phyloP scores from a whole-genome alignment of 345 rosid species.

The Isatis tinctoria region DNA sequence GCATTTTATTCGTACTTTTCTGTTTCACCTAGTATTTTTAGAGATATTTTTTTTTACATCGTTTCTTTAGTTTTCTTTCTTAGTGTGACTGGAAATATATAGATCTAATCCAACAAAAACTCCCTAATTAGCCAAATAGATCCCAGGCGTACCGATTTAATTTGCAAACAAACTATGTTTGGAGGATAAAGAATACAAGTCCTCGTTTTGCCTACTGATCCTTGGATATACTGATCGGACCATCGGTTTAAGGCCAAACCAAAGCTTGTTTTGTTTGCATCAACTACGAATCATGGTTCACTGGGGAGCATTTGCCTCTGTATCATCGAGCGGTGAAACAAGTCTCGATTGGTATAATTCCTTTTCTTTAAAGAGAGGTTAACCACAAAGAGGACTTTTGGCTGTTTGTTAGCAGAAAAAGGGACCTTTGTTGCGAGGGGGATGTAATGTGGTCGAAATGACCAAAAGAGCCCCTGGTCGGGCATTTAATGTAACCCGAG shows the following conservation, averaged over 20 bases:
- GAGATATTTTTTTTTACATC: background rate
- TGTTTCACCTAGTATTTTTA: background rate
- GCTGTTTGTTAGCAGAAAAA: too few relatives aligned
- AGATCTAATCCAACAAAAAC: background rate
- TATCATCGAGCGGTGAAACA: background rate
- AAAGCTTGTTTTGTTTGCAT: background rate
- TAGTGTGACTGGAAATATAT: background rate
- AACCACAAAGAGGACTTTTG: too few relatives aligned
- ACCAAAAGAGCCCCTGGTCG: too few relatives aligned
- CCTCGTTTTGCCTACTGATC: background rate
- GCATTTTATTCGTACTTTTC: background rate
- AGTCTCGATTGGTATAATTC: background rate
- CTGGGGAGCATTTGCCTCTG: background rate
- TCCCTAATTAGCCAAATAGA: background rate
- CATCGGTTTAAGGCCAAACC: background rate
- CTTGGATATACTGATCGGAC: background rate
- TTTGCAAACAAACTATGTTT: background rate
- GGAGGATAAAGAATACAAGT: background rate
- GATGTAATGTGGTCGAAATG: too few relatives aligned
- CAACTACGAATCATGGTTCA: background rate
- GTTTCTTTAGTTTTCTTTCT: background rate
- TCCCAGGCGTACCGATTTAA: background rate
- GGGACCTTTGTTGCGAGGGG: too few relatives aligned
- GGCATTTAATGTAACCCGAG: too few relatives aligned
- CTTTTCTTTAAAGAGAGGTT: background rate